A percentile compares a stretch with the other conserved stretches of the same genome.
phyloP scores from a whole-genome alignment of 306 rosid species.

The Vigna nakashimae region DNA sequence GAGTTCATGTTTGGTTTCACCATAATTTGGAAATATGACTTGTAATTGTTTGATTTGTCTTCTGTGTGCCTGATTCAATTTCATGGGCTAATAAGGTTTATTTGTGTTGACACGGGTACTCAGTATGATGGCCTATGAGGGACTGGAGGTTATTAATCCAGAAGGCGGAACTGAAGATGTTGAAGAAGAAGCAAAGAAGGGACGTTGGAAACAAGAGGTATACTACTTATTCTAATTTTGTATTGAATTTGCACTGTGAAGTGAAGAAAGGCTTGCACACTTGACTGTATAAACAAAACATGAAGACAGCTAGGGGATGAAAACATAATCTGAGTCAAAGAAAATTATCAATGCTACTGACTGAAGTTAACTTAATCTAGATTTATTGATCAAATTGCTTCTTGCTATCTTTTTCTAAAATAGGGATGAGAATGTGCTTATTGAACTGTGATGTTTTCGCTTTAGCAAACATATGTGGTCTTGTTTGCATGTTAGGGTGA shows the following conservation, averaged over 20 bases:
- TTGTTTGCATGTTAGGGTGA: conserved; percentile 22
- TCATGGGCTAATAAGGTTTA: conserved; percentile 24
- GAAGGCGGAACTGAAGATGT: conserved; percentile 98
- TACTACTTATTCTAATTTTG: conserved; percentile 15
- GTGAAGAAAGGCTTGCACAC: conserved; percentile 1
- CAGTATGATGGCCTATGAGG: conserved; percentile 67
- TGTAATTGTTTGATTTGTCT: background rate
- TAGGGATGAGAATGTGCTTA: conserved; percentile 24
- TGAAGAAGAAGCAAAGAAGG: conserved; percentile 89
- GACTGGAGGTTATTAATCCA: conserved; percentile 93
- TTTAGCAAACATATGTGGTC: conserved; percentile 13
- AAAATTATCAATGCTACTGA: background rate
- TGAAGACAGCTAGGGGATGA: conserved; percentile 5
- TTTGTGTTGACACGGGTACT: conserved; percentile 22
- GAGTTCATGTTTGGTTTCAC: conserved; percentile 1
- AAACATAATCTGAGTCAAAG: conserved; percentile 6
- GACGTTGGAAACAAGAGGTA: conserved; percentile 97
- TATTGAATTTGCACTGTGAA: background rate
- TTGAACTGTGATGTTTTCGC: conserved; percentile 35
- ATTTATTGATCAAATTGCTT: conserved; percentile 12
- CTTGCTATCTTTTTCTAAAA: background rate
- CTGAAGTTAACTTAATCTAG: conserved; percentile 29
- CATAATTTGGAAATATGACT: conserved; percentile 34
- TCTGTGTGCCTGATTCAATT: background rate
- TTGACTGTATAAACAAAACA: conserved; percentile 15